phyloP scores from a whole-genome alignment of 257 asterid species.

The Primulina huaijiensis region DNA sequence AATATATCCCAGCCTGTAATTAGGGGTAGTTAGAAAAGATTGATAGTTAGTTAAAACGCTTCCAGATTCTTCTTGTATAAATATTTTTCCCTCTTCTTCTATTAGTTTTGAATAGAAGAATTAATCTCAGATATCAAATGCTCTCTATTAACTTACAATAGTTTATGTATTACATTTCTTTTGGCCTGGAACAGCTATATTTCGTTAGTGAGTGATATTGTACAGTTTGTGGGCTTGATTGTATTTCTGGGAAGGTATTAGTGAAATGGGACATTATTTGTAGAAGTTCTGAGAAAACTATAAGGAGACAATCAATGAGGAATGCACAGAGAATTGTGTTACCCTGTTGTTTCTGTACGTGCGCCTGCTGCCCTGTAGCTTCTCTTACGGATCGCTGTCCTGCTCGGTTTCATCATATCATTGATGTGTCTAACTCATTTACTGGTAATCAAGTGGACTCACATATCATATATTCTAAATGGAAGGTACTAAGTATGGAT shows the following conservation, averaged over 20 bases:
- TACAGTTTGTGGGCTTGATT: neutral
- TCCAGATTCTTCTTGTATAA: too few relatives aligned
- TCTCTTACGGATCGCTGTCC: neutral
- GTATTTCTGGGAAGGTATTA: neutral
- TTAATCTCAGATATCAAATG: too few relatives aligned
- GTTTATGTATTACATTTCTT: neutral
- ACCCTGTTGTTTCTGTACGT: neutral
- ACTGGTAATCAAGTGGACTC: neutral
- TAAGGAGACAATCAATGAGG: neutral
- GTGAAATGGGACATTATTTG: neutral
- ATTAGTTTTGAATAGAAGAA: too few relatives aligned
- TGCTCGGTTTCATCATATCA: neutral
- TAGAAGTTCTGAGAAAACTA: neutral
- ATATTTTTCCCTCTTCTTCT: too few relatives aligned
- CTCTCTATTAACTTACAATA: neutral
- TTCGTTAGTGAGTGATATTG: neutral
- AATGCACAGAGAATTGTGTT: neutral
- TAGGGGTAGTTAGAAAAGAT: too few relatives aligned
- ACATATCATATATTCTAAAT: too few relatives aligned
- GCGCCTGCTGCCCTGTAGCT: neutral
- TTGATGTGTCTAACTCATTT: neutral
- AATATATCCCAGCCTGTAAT: too few relatives aligned
- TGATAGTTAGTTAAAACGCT: too few relatives aligned
- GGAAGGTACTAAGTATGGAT: neutral
- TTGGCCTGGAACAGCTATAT: neutral